Percentiles rank a stretch among this genome's conserved stretches.
Conservation (phyloP, 2,329 filamentous ascomycete species). For the Colletotrichum cuscutae region DNA sequence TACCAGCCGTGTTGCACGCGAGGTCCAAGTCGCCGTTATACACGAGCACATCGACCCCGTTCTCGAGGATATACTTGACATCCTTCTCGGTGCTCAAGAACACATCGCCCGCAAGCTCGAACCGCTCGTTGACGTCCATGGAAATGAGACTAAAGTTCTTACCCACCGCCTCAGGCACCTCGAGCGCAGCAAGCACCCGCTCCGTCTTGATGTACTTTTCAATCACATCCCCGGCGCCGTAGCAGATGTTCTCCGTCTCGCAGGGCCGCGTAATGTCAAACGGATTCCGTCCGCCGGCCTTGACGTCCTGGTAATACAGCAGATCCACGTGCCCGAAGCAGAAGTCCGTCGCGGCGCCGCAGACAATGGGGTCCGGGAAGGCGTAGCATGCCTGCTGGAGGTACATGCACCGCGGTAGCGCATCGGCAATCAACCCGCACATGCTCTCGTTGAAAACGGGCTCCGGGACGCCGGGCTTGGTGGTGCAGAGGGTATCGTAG, state of each 20-base stretch:
- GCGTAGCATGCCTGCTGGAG: constrained; percentile 50
- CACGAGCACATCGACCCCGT: constrained; percentile 36
- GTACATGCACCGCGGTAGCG: constrained; percentile 56
- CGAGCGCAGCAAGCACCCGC: constrained; percentile 35
- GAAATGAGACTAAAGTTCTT: constrained; percentile 26
- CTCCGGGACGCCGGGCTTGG: constrained; percentile 35
- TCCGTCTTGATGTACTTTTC: constrained; percentile 40
- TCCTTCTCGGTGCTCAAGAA: constrained; percentile 27
- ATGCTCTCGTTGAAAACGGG: constrained; percentile 35
- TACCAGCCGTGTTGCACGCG: constrained; percentile 39
- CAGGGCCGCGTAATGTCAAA: constrained; percentile 55
- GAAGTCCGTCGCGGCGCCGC: constrained; percentile 46
- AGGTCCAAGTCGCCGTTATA: constrained; percentile 41
- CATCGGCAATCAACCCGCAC: constrained; percentile 44
- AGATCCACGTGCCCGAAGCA: constrained; percentile 51
- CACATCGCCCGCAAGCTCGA: constrained; percentile 29
- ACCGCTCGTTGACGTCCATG: constrained; percentile 28
- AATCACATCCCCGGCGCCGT: constrained; percentile 41
- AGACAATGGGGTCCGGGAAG: constrained; percentile 52
- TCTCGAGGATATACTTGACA: constrained; percentile 18
- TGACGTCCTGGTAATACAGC: constrained; percentile 52
- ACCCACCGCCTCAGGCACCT: constrained; percentile 31
- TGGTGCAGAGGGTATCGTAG: constrained; percentile 37
- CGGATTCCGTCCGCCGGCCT: constrained; percentile 50
- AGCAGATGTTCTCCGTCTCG: constrained; percentile 50